Evolutionary conservation across 495 filamentous ascomycete species (phyloP).

Genomic region (Lasiosphaeria ovina): DNA sequence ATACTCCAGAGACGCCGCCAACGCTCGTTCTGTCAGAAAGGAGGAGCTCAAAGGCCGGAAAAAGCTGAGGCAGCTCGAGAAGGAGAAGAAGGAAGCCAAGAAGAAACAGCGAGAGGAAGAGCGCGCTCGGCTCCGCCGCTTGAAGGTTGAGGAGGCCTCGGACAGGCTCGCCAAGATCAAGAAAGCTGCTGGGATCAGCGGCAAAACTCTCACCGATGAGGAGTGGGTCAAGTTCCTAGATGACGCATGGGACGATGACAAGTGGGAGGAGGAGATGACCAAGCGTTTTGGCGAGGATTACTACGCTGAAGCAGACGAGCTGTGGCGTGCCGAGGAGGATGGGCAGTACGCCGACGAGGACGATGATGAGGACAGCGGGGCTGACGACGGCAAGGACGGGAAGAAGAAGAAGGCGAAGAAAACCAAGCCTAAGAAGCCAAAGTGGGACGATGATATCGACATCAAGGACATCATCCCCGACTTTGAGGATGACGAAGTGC

Average conservation of each 20-base stretch:
- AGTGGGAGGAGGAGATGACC: conserved; percentile 87
- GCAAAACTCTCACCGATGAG: conserved; percentile 65
- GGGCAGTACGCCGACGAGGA: conserved; percentile 33
- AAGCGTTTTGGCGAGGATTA: conserved; percentile 85
- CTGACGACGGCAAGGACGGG: conserved; percentile 21
- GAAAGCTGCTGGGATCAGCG: conserved; percentile 76
- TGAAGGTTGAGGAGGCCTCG: conserved; percentile 86
- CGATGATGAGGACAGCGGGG: conserved; percentile 2
- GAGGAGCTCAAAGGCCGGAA: conserved; percentile 75
- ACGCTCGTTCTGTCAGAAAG: conserved; percentile 75
- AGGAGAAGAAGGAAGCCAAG: conserved; percentile 72
- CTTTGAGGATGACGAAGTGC: conserved; percentile 63
- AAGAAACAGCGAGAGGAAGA: conserved; percentile 75
- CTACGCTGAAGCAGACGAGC: conserved; percentile 64
- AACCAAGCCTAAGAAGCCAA: conserved; percentile 80
- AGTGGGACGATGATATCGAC: conserved; percentile 95
- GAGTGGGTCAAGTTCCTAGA: conserved; percentile 83
- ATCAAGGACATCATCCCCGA: conserved; percentile 89
- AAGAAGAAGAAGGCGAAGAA: conserved; percentile 35
- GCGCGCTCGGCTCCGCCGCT: conserved; percentile 74
- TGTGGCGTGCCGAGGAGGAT: conserved; percentile 43
- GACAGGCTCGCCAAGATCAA: conserved; percentile 79
- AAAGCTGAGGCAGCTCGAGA: conserved; percentile 71
- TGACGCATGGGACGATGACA: conserved; percentile 76
- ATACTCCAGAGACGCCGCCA: conserved; percentile 80